phyloP scores from a whole-genome alignment of 345 rosid genomes.

The Linum usitatissimum region DNA sequence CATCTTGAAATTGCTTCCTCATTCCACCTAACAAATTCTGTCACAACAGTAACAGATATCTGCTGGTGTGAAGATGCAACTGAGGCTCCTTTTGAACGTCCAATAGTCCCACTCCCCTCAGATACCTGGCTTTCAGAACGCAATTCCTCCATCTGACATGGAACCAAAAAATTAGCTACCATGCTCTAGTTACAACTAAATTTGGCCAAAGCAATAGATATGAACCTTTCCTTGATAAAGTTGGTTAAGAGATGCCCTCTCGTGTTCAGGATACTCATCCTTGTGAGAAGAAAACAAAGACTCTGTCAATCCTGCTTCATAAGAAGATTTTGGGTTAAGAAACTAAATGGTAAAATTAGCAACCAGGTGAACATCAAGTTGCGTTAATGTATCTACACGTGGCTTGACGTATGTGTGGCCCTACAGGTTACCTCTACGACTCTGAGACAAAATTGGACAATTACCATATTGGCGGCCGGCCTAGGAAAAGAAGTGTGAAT shows the following conservation, averaged over 20 bases:
- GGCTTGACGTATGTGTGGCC: no score
- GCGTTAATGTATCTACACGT: no score
- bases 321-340: constrained; percentile 1
- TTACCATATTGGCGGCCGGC: no score
- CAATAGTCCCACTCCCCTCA: constrained; percentile 80
- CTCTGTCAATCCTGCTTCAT: constrained; percentile 71
- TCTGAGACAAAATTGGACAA: no score
- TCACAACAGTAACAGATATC: constrained; percentile 95
- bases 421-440: no score
- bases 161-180: constrained; percentile 4
- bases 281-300: constrained; percentile 86
- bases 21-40: constrained; percentile 95
- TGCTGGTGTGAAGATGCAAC: constrained; percentile 70
- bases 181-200: not conserved
- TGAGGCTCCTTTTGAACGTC: constrained; percentile 87
- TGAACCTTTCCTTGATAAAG: constrained; percentile 78
- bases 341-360: not conserved
- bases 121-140: constrained; percentile 65
- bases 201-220: constrained; percentile 9
- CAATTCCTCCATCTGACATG: constrained; percentile 77
- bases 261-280: constrained; percentile 94
- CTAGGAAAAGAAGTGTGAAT: no score
- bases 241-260: constrained; percentile 85
- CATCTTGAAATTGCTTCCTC: constrained; percentile 98
- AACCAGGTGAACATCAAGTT: not conserved